phyloP scores from a whole-genome alignment of 2,329 filamentous ascomycete genomes.

The Myriosclerotinia duriaeana region DNA sequence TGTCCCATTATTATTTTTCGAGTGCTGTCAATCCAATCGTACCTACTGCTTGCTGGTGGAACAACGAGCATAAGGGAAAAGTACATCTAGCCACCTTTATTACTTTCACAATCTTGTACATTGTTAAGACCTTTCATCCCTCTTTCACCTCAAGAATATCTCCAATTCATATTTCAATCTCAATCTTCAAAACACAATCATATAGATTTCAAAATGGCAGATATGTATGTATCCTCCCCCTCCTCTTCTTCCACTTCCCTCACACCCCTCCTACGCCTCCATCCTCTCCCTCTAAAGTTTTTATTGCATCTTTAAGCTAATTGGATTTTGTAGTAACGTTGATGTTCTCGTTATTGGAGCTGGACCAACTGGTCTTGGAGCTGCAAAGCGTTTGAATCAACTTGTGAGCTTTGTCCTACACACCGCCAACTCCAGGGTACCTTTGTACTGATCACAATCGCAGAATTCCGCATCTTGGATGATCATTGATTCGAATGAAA shows the following conservation, averaged over 20 bases:
- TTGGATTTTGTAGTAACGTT: conserved; percentile 59
- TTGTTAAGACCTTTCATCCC: neutral
- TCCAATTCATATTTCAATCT: neutral
- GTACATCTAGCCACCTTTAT: conserved; percentile 17
- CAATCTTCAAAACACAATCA: neutral
- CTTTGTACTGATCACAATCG: conserved; percentile 22
- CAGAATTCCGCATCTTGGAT: conserved; percentile 93
- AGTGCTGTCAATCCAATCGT: conserved; percentile 13
- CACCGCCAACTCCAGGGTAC: conserved; percentile 26
- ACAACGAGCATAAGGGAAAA: neutral
- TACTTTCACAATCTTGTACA: neutral
- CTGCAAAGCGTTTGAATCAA: conserved; percentile 96
- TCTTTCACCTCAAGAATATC: neutral
- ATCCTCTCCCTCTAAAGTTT: neutral
- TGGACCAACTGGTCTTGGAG: conserved; percentile 94
- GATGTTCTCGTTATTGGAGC: conserved; percentile 98
- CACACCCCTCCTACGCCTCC: neutral
- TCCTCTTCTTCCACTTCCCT: neutral
- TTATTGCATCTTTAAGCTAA: conserved; percentile 2
- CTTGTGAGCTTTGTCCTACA: conserved; percentile 57
- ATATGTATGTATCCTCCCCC: conserved; percentile 23
- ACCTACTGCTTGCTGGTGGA: neutral
- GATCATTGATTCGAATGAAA: conserved; percentile 90
- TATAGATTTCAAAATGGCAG: conserved; percentile 24
- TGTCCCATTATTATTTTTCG: too few relatives aligned